Evolutionary conservation across 768 basidiomycete genomes (phyloP), one percentile per base, ranked within the genome.

Genomic region (Podaxis sp.): DNA sequence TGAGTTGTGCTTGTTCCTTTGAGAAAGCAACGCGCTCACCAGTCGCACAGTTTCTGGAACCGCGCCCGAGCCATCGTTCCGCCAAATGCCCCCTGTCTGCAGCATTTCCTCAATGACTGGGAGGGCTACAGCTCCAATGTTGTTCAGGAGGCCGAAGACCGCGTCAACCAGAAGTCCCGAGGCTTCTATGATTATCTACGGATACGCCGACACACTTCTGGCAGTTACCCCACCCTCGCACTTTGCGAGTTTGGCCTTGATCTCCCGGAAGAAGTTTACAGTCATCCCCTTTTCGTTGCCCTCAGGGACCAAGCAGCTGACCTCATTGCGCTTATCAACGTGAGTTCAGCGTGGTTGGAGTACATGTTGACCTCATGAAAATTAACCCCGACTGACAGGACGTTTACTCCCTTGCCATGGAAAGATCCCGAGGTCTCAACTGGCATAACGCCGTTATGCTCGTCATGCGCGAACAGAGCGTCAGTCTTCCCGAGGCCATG

Each of bases 361-460:
- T 2, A 38, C 11, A 17, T 2, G 6, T 38, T n/a, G 33, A 33
- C 36, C 38, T 12, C 22, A 26, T 28, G 20, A 28, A 10, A 33
- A 40, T 40, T 22, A 38, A 56, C 4, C 7, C n/a, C n/a, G 28
- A 22, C 7, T 40, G 30, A 26, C 41, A 69, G 78, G 78, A 80
- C 50, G 60, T 78, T 12, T 70, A 64, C 46, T 78, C 77, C 0
- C 77, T 74, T 64, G 76, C 73, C 58, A 65, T 68, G 24, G 77
- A 79, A 62, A 72, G 75, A 61, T 73, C 73, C 11, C 60, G 66
- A 1, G 76, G 76, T 8, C 69, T 73, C 38, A 73, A 74, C 10
- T 63, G 63, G 15, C 73, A 77, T 61, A 78, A 79, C 63, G 58
- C 74, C 22, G 60, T 80, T 8, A 76, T 73, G 4, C 65, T 74